Base-by-base conservation (phyloP, 192 early-diverging fungal species). In the Gamsiella multidivaricata region DNA sequence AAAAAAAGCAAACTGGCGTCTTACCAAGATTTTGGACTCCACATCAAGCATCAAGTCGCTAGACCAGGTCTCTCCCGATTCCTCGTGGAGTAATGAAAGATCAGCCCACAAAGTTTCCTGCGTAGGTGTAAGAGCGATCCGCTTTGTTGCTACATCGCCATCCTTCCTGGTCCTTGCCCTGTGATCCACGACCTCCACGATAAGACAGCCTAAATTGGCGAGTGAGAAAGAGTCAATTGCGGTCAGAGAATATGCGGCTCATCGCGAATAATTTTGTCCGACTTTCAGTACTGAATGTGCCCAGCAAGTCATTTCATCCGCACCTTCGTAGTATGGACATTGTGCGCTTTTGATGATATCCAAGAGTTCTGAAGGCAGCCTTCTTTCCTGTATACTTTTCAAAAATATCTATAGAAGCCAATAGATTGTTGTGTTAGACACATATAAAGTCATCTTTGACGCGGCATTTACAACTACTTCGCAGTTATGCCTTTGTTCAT, bases 141-240 rank as follows among this genome's bases (percentile, higher is more conserved):
- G 74, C 22, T 82, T 86, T 26, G 57, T 65, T 18, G 63, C 37
- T 17, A 45, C 69, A 22, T 37, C 32, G 25, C 42, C 31, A 10
- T 69, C 63, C 32, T 60, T 50, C 25, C 69, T 69, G n/a, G 22
- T 43, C 26, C 62, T 67, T 58, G 46, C 62, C 28, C 91, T 88
- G 68, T 90, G 88, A 74, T 92, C 91, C 29, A 85, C 85, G 9
- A 92, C 82, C 56, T 92, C 88, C 32, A 88, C 89, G 64, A 92
- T 90, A n/a, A 92, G 75, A 50, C 87, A 84, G 0, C 91, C 91
- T 75, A 36, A 9, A 26, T 37, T 32, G 55, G n/a, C n/a, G n/a
- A n/a, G n/a, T n/a, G n/a, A n/a, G n/a, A n/a, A n/a, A n/a, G n/a
- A n/a, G n/a, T n/a, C n/a, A n/a, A n/a, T n/a, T n/a, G n/a, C n/a